Evolutionary conservation across 2,329 filamentous ascomycete genomes (phyloP), one percentile per base, ranked within the genome.

Genomic region (Exophiala oligosperma): DNA sequence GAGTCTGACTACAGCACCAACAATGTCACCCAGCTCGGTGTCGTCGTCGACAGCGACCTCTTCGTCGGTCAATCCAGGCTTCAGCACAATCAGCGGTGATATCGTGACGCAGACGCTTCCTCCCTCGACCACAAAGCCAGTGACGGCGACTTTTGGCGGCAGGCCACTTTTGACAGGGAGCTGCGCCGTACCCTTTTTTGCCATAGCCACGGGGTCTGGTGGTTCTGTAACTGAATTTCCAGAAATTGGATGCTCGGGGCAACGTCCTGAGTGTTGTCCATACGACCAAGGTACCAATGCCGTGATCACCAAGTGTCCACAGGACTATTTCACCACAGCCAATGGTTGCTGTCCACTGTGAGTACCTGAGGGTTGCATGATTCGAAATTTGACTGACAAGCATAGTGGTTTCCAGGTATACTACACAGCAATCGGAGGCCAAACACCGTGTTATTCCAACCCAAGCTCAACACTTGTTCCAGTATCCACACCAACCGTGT

Each of bases 261-360:
- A 58, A 35, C 48, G 59, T 44, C 49, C 54, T 23, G 61, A 62
- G 28, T 68, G 66, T 40, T 68, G 66, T 56, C 62, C 65, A 21
- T 66, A 56, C 43, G 49, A 60, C 21, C 54, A 51, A 23, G 60
- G 54, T 23, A 40, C 54, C 26, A 64, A 65, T 43, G 61, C 57
- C 17, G 52, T 38, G 6, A 53, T 68, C 41, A 64, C 65, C 26
- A 56, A 56, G 48, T 68, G 66, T 52, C 66, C 66, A 28, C 52
- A 61, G 41, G 66, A 68, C 51, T 66, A 68, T 53, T 62, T 64
- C 43, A 67, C 64, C 29, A 65, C 63, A 12, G 50, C 66, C 12
- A 60, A 57, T 49, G 65, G 49, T 26, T 68, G 66, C 35, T 68
- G 66, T 63, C 66, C 66, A 40, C 48, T 61, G 66, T 68, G 26